phyloP scores from a whole-genome alignment of 768 basidiomycete genomes.

The Boletus insuetus region DNA sequence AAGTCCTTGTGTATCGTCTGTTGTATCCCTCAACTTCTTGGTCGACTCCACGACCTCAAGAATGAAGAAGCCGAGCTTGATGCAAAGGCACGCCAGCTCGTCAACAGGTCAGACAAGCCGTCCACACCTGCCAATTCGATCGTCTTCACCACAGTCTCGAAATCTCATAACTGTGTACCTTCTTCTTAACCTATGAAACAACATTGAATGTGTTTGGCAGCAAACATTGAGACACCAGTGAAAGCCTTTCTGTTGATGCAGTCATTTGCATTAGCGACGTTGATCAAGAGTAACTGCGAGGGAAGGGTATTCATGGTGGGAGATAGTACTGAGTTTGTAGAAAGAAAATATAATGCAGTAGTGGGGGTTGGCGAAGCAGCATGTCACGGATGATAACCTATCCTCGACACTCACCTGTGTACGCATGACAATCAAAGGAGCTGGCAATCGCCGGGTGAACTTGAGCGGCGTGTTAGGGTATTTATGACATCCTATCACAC shows the following conservation, averaged over 20 bases:
- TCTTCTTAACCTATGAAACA: background rate
- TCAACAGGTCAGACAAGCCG: background rate
- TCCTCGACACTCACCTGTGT: no score
- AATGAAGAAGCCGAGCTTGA: constrained; percentile 21
- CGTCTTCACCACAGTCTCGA: constrained; percentile 1
- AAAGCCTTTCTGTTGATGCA: constrained; percentile 19
- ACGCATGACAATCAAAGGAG: no score
- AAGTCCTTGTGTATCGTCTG: constrained; percentile 10
- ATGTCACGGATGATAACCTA: no score
- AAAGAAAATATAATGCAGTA: constrained; percentile 1
- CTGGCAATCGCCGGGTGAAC: background rate
- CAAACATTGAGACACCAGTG: constrained; percentile 18
- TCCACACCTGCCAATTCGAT: background rate
- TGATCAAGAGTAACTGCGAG: constrained; percentile 23
- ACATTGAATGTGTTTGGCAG: constrained; percentile 4
- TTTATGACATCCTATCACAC: background rate
- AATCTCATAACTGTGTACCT: background rate
- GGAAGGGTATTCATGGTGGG: constrained; percentile 21
- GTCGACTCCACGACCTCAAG: constrained; percentile 20
- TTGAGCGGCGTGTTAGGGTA: background rate
- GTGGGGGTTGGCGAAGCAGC: background rate
- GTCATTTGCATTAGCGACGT: constrained; percentile 19
- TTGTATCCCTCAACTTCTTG: constrained; percentile 19
- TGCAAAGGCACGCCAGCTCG: constrained; percentile 11
- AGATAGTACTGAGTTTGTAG: constrained; percentile 12